Evolutionary conservation across 805 yeast genomes (phyloP), one percentile per base, ranked within the genome.

Genomic region (Suhomyces xylopsoci): DNA sequence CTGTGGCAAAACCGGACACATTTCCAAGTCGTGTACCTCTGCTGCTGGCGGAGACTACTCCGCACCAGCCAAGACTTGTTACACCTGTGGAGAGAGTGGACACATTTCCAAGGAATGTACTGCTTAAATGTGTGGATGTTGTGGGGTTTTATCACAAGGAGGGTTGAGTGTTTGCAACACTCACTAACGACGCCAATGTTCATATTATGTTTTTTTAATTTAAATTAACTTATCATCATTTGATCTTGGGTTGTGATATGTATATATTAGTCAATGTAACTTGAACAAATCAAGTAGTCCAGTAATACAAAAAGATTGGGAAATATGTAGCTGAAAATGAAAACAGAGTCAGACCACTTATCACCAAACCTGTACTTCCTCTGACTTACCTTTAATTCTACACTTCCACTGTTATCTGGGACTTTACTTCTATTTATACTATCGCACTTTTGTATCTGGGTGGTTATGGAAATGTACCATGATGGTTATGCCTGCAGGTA

Each of bases 1-100:
- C 57, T 91, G 97, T 75, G 97, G 97, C 62, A 84, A 85, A 72
- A 77, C 82, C 57, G 97, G 97, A 52, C 97, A 92, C 78, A 84
- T 90, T 63, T 84, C 94, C 57, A 88, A 84, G 72, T 96, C 88
- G 60, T 90, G 97, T 75, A 71, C 80, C 55, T 73, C 82, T 48
- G 79, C 81, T 54, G 66, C 84, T 48, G 79, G 80, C 56, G 84
- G 81, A 57, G 66, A 69, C 24, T 69, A 70, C 58, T 71, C 67
- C 58, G 64, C 62, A 61, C 62, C 70, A 55, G 70, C 79, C 58
- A 84, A 83, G 70, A 78, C 85, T 55, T 86, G 91, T 74, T 86
- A 85, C 82, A 81, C 77, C 70, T 86, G 91, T 74, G 87, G 87
- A 64, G 78, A 82, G 67, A 70, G 88, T 50, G 97, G 97, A 60